These are phyloP conservation scores for Bolboschoenoplectus hybrid DNA, from an alignment of 202 grass and related monocot genomes.

Conservation along the genomic window DNA sequence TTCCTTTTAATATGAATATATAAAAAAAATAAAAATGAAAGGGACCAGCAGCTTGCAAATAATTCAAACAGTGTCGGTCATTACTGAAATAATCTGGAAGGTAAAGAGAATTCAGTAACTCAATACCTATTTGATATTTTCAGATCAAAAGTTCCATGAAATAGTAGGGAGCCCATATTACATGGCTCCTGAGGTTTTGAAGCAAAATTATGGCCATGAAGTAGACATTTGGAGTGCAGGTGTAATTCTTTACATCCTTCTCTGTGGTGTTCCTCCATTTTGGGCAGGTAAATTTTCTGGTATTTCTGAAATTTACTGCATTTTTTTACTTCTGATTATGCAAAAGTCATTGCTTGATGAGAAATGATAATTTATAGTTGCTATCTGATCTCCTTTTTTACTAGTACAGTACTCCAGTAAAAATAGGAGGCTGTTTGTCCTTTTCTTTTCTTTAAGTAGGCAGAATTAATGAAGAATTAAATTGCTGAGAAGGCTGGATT, in stretches of 20 bases:
- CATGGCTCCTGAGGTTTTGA: conserved; percentile 53
- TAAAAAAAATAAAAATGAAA: background rate
- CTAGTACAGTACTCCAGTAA: background rate
- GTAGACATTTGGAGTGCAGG: conserved; percentile 53
- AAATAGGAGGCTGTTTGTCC: background rate
- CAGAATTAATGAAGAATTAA: background rate
- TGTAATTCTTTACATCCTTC: conserved; percentile 51
- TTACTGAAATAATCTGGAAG: background rate
- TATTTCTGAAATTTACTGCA: background rate
- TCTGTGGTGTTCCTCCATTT: conserved; percentile 49
- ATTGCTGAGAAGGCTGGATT: background rate
- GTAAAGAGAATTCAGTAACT: background rate
- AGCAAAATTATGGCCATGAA: conserved; percentile 52
- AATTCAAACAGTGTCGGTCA: background rate
- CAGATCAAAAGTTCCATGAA: conserved; percentile 48
- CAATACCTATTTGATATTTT: background rate
- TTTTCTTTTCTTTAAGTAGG: background rate
- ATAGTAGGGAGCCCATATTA: conserved; percentile 56
- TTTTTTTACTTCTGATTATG: background rate
- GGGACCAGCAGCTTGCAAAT: background rate
- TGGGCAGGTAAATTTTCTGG: conserved; percentile 44
- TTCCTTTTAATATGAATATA: background rate
- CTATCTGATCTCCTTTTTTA: background rate
- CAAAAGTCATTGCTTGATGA: background rate
- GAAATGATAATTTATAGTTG: background rate